Base-by-base conservation (phyloP, 2,329 filamentous ascomycete genomes). In the Zymoseptoria tritici region DNA sequence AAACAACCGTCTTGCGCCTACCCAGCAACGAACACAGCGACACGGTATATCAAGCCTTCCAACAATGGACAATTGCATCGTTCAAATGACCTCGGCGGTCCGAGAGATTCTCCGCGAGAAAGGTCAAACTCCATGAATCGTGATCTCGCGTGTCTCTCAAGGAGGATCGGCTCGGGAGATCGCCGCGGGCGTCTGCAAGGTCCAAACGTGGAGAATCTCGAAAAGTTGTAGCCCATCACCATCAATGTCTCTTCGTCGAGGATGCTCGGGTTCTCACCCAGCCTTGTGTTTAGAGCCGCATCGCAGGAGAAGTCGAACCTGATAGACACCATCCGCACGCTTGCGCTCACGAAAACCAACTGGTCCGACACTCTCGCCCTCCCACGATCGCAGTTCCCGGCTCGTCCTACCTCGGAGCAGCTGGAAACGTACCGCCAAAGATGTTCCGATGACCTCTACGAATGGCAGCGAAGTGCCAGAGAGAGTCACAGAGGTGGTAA, bases 391-490 rank as follows among this genome's bases (percentile, higher is more conserved):
- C 70, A 68, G 24, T 80, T 81, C 60, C 79, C 79, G 29, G 74
- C 78, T 3, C 77, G 79, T 24, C 77, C 79, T 3, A 63, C 71
- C 62, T 53, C 66, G 4, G 66, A 67, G 26, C 72, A 79, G 26
- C 78, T 81, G 57, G 76, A 79, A 13, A 73, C 77, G 63, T 86
- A 94, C 75, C 82, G 96, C 53, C 81, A 84, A 70, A 81, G 84
- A 83, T 94, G 88, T 75, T 87, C 91, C 75, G 90, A 96, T 77
- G 87, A 92, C 56, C 82, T 97, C 13, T 99, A 97, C 78, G 78
- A 83, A 70, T 97, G 92, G 92, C 94, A 99, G 79, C 80, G 81
- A 55, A 84, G 64, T 78, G 57, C 68, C 16, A 64, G 65, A 31
- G 42, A 46, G 50, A 60, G 60, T 60, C 54, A 63, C 42, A 46